Evolutionary conservation across 2,329 filamentous ascomycete genomes (phyloP).

Genomic region (Rutstroemia sp.): DNA sequence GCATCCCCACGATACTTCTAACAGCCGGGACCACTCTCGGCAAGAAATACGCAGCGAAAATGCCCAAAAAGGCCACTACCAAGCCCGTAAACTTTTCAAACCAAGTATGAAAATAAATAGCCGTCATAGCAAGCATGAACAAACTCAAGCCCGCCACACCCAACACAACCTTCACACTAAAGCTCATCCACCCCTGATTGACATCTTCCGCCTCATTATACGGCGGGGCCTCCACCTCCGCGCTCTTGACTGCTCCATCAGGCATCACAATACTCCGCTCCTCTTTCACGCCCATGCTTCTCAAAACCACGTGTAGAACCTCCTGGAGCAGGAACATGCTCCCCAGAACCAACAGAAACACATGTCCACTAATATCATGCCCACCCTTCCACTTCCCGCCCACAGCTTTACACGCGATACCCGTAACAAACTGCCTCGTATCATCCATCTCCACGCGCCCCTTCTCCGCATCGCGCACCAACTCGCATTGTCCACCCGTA

Average conservation of each 20-base stretch:
- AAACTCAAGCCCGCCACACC: constrained; percentile 63
- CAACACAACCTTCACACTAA: constrained; percentile 49
- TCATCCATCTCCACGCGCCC: constrained; percentile 40
- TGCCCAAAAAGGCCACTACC: constrained; percentile 37
- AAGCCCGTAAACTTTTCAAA: constrained; percentile 69
- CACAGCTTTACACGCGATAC: constrained; percentile 71
- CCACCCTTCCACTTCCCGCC: constrained; percentile 88
- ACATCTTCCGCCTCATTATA: constrained; percentile 10
- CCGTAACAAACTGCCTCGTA: constrained; percentile 52
- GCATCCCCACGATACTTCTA: constrained; percentile 39
- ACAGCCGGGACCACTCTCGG: constrained; percentile 37
- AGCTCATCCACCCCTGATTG: constrained; percentile 31
- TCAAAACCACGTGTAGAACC: constrained; percentile 54
- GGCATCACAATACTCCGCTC: constrained; percentile 58
- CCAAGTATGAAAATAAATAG: constrained; percentile 98
- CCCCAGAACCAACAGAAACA: constrained; percentile 83
- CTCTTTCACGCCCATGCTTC: constrained; percentile 41
- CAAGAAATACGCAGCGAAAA: constrained; percentile 44
- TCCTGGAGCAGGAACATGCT: constrained; percentile 79
- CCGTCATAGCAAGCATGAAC: constrained; percentile 99
- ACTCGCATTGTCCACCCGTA: constrained; percentile 78
- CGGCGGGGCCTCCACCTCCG: constrained; percentile 37
- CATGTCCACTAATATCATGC: constrained; percentile 92
- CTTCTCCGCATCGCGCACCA: constrained; percentile 41
- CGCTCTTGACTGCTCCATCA: constrained; percentile 59